Percentiles rank a stretch among this genome's conserved stretches.
These are phyloP conservation scores for Macrolepiota albuminosa DNA, from an alignment of 768 basidiomycete species.

Conservation along the genomic window DNA sequence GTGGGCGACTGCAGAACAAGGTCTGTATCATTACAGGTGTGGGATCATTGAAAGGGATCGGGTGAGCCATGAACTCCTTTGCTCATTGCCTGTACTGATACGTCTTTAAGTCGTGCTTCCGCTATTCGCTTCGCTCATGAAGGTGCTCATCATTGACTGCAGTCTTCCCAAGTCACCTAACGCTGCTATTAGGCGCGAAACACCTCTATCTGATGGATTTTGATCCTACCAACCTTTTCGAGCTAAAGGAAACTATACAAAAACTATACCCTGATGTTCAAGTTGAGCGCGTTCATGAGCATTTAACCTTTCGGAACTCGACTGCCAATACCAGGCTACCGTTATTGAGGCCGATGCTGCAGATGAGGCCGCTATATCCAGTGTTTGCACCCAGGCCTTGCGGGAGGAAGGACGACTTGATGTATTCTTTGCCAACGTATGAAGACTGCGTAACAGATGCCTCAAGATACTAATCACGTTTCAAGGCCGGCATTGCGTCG, in stretches of 20 bases:
- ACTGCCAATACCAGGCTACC: slow-evolving; percentile 53
- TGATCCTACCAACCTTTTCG: slow-evolving; percentile 59
- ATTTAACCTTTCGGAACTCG: background rate
- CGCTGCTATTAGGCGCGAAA: slow-evolving; percentile 49
- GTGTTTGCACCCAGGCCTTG: slow-evolving; percentile 66
- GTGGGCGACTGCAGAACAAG: slow-evolving; percentile 61
- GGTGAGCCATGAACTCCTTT: slow-evolving; percentile 42
- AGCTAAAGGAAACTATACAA: slow-evolving; percentile 65
- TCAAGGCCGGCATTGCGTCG: slow-evolving; percentile 65
- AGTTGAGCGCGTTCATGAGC: slow-evolving; percentile 31
- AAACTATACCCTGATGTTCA: slow-evolving; percentile 72
- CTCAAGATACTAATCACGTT: background rate
- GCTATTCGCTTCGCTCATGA: slow-evolving; percentile 76
- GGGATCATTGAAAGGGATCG: slow-evolving; percentile 84
- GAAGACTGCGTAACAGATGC: slow-evolving; percentile 13
- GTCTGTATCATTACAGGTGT: slow-evolving; percentile 89
- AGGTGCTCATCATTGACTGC: slow-evolving; percentile 35
- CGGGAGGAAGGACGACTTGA: slow-evolving; percentile 84
- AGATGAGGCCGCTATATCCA: slow-evolving; percentile 63
- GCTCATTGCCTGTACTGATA: background rate
- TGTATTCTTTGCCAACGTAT: slow-evolving; percentile 92
- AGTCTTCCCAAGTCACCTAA: background rate
- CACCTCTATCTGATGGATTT: slow-evolving; percentile 78
- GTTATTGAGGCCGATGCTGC: slow-evolving; percentile 79
- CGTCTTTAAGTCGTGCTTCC: slow-evolving; percentile 53